Evolutionary conservation across 306 rosid species (phyloP).

Genomic region (Citrullus amarus): DNA sequence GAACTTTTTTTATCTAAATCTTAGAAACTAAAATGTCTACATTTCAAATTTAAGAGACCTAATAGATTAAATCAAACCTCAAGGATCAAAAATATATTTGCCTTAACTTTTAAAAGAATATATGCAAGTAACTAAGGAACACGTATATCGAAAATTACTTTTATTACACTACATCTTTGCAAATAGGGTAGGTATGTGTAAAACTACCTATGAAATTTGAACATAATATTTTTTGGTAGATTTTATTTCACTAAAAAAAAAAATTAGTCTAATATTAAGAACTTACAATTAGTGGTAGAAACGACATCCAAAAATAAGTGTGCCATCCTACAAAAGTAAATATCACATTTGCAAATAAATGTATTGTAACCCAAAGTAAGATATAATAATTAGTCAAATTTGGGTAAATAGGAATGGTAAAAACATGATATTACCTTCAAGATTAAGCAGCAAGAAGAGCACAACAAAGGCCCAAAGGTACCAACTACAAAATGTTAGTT

Average conservation of each 20-base stretch:
- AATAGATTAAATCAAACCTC: no score
- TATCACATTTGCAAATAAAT: not conserved
- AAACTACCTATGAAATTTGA: no score
- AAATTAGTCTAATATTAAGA: not conserved
- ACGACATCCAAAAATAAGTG: constrained; percentile 84
- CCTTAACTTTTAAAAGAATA: no score
- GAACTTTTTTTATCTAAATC: no score
- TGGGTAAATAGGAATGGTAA: not conserved
- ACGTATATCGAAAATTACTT: no score
- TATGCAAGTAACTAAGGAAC: no score
- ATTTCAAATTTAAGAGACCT: no score
- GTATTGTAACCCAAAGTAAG: not conserved
- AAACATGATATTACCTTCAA: constrained; percentile 37
- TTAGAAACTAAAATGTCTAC: no score
- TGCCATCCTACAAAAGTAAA: constrained; percentile 60
- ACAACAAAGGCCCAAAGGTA: constrained; percentile 92
- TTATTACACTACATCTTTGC: no score
- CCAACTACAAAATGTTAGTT: constrained; percentile 39
- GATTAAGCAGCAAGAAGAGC: constrained; percentile 60
- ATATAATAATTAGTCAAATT: not conserved
- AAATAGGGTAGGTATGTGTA: no score
- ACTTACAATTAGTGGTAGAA: constrained; percentile 82
- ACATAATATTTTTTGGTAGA: not conserved
- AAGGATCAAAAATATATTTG: no score
- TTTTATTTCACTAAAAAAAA: no score